Evolutionary conservation across 495 filamentous ascomycete genomes (phyloP).

Genomic region (Penicillium longicatenatum): DNA sequence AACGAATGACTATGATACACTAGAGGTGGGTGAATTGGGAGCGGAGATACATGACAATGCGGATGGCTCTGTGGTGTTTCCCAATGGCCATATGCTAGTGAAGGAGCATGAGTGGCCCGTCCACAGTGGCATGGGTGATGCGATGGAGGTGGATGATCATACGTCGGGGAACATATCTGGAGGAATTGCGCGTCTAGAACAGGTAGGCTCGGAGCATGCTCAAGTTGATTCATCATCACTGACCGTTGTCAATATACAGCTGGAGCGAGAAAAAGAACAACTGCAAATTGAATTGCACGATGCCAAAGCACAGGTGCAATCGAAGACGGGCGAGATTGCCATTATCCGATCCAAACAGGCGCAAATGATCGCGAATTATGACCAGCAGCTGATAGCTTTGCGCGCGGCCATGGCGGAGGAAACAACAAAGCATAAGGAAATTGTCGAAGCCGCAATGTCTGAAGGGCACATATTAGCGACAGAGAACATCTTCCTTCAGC

Average conservation of each 20-base stretch:
- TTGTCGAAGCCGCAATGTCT: slow-evolving; percentile 56
- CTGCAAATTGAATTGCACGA: slow-evolving; percentile 49
- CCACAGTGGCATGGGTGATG: slow-evolving; percentile 18
- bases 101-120: slow-evolving; percentile 9
- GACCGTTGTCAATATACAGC: slow-evolving; percentile 37
- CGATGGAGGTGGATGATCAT: slow-evolving; percentile 37
- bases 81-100: slow-evolving; percentile 15
- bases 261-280: slow-evolving; percentile 53
- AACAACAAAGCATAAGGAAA: slow-evolving; percentile 53
- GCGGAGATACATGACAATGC: slow-evolving; percentile 54
- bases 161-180: slow-evolving; percentile 19
- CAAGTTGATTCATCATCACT: slow-evolving; percentile 14
- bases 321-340: slow-evolving; percentile 66
- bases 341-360: slow-evolving; percentile 66
- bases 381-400: slow-evolving; percentile 52
- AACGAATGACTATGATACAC: slow-evolving; percentile 54
- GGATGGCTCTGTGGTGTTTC: slow-evolving; percentile 26
- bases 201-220: not conserved
- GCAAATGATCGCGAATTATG: slow-evolving; percentile 56
- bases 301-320: slow-evolving; percentile 50
- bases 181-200: slow-evolving; percentile 21
- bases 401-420: slow-evolving; percentile 58
- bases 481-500: slow-evolving; percentile 64
- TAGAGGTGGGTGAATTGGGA: slow-evolving; percentile 58
- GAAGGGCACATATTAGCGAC: slow-evolving; percentile 63